Conservation (phyloP, 1,284 basidiomycete genomes). For the Malassezia nana region DNA sequence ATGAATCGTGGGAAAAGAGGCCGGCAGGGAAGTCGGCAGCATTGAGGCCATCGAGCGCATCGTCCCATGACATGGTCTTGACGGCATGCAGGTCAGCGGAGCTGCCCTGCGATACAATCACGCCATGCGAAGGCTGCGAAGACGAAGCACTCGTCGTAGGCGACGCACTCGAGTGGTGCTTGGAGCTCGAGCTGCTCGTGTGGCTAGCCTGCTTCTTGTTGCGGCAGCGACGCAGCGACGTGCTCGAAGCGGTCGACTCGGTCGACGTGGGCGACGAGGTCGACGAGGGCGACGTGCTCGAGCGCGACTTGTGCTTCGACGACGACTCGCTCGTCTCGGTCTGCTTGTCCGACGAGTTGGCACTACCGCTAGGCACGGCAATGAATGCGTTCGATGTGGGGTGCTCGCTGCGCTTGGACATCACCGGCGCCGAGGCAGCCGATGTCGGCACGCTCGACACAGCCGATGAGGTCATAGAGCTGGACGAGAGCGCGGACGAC, state of each 20-base stretch:
- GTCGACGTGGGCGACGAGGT: background rate
- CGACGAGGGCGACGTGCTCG: background rate
- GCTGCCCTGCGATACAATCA: slow-evolving; percentile 13
- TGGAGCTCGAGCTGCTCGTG: background rate
- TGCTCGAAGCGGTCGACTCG: background rate
- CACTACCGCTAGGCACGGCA: background rate
- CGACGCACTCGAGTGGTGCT: background rate
- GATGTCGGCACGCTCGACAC: background rate
- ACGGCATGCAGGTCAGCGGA: background rate
- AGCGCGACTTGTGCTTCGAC: background rate
- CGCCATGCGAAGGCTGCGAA: background rate
- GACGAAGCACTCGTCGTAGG: background rate
- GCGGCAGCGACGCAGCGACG: slow-evolving; percentile 11
- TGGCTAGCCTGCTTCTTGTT: background rate
- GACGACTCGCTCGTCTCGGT: background rate
- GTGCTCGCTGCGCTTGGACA: background rate
- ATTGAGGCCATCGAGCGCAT: background rate
- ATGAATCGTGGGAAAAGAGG: background rate
- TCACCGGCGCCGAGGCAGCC: background rate
- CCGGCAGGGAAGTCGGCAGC: background rate
- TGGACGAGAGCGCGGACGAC: background rate
- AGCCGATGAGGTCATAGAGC: background rate
- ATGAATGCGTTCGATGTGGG: background rate
- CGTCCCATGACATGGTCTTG: background rate
- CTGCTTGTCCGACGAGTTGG: background rate